Evolutionary conservation across 805 yeast genomes (phyloP).

Genomic region (Myxozyma udenii): DNA sequence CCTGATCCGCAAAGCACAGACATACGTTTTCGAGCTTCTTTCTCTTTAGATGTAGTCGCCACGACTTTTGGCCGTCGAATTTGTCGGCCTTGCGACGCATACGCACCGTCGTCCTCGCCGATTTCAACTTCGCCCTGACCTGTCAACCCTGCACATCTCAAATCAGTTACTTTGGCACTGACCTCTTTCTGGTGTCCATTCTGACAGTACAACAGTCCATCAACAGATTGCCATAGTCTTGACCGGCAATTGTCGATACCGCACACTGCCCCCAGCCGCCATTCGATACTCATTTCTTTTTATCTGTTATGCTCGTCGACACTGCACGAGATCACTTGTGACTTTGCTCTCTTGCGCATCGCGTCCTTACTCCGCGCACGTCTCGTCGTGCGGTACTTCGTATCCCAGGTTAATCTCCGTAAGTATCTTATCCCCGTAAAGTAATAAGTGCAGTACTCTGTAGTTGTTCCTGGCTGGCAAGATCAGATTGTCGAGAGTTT

Average conservation of each 20-base stretch:
- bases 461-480: too few relatives aligned
- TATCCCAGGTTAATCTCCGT: too few relatives aligned
- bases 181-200: conserved; percentile 80
- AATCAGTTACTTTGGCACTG: neutral
- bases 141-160: neutral
- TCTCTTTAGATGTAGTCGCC: conserved; percentile 35
- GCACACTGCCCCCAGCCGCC: conserved; percentile 76
- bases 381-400: too few relatives aligned
- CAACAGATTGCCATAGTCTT: conserved; percentile 62
- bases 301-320: too few relatives aligned
- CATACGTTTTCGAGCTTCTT: conserved; percentile 10
- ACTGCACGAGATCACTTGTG: too few relatives aligned
- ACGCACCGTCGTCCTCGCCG: conserved; percentile 76
- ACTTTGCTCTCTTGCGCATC: too few relatives aligned
- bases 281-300: conserved; percentile 30
- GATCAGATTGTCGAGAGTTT: too few relatives aligned
- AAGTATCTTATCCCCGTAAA: too few relatives aligned
- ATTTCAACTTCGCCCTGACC: conserved; percentile 61
- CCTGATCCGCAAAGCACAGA: conserved; percentile 3
- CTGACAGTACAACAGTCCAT: conserved; percentile 82
- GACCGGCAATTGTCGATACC: conserved; percentile 90
- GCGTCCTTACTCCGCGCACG: too few relatives aligned
- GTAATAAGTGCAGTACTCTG: too few relatives aligned
- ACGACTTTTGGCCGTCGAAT: conserved; percentile 2
- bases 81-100: conserved; percentile 31